Base-by-base conservation (phyloP, 495 filamentous ascomycete species). In the Bacidia rubella region DNA sequence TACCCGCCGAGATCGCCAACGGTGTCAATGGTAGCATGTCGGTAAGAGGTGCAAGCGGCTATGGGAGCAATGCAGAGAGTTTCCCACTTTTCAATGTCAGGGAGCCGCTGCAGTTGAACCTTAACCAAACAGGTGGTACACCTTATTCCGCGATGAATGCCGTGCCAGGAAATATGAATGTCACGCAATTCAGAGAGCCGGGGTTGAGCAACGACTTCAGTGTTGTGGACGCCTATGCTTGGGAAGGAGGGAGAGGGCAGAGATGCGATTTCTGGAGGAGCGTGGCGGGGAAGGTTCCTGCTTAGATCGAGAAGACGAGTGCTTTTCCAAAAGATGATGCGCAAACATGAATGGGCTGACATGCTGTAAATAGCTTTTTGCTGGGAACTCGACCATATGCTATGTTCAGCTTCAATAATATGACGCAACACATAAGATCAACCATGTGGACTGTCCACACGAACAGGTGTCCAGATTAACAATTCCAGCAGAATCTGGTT, bases 251-350 rank as follows among this genome's bases (percentile, higher is more conserved):
- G 1, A 66, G 78, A n/a, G 76, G 78, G 1, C 51, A 54, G 20
- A 61, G 79, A 20, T 82, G 78, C 60, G 67, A 70, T 32, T 78
- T 80, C 54, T 82, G 75, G 78, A 71, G 66, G 48, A 65, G 64
- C 35, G 61, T 79, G 29, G 71, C 63, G 11, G 60, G 42, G 35
- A 64, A 63, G 39, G 66, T 75, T 12, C 69, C 72, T 0, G 68
- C 62, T 44, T 71, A 35, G 29, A 15, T 35, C 7, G n/a, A n/a
- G n/a, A n/a, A n/a, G n/a, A n/a, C n/a, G n/a, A n/a, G n/a, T n/a
- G n/a, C n/a, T n/a, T n/a, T n/a, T n/a, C n/a, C n/a, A n/a, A n/a
- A n/a, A n/a, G n/a, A n/a, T n/a, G n/a, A n/a, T n/a, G n/a, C n/a
- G n/a, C n/a, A n/a, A n/a, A n/a, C n/a, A n/a, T n/a, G n/a, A n/a